These are phyloP conservation scores for Penicillium rolfsii DNA, from an alignment of 2,329 filamentous ascomycete genomes.

Conservation along the genomic window DNA sequence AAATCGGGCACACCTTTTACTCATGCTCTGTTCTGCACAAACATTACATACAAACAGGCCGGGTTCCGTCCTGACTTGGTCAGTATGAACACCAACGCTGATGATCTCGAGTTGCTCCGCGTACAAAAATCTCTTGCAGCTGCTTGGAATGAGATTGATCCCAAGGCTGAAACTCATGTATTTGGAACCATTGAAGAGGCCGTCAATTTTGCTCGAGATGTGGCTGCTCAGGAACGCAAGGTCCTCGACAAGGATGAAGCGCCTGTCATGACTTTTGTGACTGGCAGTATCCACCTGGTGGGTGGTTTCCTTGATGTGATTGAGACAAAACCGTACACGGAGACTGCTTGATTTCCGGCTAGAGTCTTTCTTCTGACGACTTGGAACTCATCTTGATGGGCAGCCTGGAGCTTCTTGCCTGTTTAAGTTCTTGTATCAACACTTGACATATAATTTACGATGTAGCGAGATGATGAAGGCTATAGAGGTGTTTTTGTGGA, in stretches of 20 bases:
- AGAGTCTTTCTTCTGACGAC: not conserved
- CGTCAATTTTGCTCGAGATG: constrained; percentile 59
- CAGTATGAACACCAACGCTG: constrained; percentile 62
- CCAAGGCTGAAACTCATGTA: constrained; percentile 58
- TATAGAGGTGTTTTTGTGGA: constrained; percentile 30
- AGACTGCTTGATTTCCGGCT: constrained; percentile 11
- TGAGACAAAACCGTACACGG: constrained; percentile 51
- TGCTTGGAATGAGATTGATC: constrained; percentile 62
- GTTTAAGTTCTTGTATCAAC: constrained; percentile 30
- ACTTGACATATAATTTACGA: constrained; percentile 22
- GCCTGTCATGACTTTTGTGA: constrained; percentile 69
- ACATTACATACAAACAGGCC: constrained; percentile 65
- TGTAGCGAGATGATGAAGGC: constrained; percentile 13
- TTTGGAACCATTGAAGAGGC: constrained; percentile 71
- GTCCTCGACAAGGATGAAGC: constrained; percentile 37
- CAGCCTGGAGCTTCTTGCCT: constrained; percentile 18
- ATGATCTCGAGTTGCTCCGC: constrained; percentile 60
- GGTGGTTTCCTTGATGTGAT: constrained; percentile 76
- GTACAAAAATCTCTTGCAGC: constrained; percentile 71
- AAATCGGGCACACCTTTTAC: constrained; percentile 60
- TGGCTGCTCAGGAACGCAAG: constrained; percentile 43
- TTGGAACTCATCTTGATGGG: constrained; percentile 2
- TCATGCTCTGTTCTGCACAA: constrained; percentile 79
- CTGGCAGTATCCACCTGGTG: constrained; percentile 82
- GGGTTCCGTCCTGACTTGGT: constrained; percentile 68